Base-by-base conservation (phyloP, 1,284 basidiomycete species). In the Laetiporus sulphureus region DNA sequence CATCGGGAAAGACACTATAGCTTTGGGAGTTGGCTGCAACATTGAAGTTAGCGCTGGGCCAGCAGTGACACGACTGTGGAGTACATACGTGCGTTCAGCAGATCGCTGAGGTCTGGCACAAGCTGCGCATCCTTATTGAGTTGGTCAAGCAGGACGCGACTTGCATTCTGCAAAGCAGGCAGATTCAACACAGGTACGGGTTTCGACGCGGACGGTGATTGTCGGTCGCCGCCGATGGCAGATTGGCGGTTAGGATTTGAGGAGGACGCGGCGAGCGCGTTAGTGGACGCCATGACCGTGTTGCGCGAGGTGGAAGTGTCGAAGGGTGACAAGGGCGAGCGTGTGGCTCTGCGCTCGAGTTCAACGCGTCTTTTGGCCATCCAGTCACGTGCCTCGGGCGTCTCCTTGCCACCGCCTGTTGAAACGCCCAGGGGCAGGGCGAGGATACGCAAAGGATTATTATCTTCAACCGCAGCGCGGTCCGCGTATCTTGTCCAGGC, bases 1-100 rank as follows among this genome's bases (percentile, higher is more conserved):
- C 83, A 48, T 87, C 85, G 2, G 83, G 79, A 54, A 81, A 84
- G 32, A 87, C 66, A 44, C 76, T 87, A 59, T 92, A 93, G 13
- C 76, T 73, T 7, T 77, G 73, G 13, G 84, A 87, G 43, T 73
- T 73, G 31, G 77, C 80, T 82, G 45, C n/a, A 41, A 15, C 12
- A 8, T 32, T 18, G 37, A 31, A 31, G 36, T 33, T 31, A 16
- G 51, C 48, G 29, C 38, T 27, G 31, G n/a, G n/a, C n/a, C n/a
- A n/a, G 49, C 21, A 48, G 20, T 24, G 36, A 15, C 36, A 12
- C 32, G 31, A n/a, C 6, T 29, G 22, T 15, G 31, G 21, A 29
- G 13, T 18, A 64, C 73, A 45, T 61, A 82, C 80, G 67, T 41
- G 72, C 69, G 11, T 68, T 70, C 37, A 81, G 60, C 49, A 73